Evolutionary conservation across 2,329 filamentous ascomycete species (phyloP).

Genomic region (Epicoccum sorghinum): DNA sequence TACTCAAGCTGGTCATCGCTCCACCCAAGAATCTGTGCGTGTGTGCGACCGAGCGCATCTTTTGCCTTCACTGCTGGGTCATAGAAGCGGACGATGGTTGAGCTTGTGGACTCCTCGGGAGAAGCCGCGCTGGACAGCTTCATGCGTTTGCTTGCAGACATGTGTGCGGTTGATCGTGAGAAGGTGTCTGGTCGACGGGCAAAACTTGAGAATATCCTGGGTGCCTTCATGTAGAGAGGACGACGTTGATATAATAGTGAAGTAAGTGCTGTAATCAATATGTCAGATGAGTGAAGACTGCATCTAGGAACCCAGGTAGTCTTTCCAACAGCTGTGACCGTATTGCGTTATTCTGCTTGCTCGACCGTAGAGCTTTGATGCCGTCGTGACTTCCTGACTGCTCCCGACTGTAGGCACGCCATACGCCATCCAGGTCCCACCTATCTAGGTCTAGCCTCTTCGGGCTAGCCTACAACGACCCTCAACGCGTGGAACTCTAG

Average conservation of each 20-base stretch:
- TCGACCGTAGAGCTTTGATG: too few relatives aligned
- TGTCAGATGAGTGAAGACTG: too few relatives aligned
- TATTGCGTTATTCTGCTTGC: too few relatives aligned
- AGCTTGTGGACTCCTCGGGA: constrained; percentile 1
- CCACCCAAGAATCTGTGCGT: constrained; percentile 57
- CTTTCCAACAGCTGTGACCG: too few relatives aligned
- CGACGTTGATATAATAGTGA: too few relatives aligned
- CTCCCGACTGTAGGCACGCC: too few relatives aligned
- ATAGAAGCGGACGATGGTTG: constrained; percentile 55
- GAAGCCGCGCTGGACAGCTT: constrained; percentile 21
- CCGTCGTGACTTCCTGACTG: too few relatives aligned
- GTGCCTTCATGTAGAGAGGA: background rate
- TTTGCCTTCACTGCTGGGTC: constrained; percentile 42
- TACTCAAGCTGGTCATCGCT: constrained; percentile 51
- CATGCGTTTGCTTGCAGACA: constrained; percentile 22
- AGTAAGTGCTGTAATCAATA: too few relatives aligned
- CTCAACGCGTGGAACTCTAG: background rate
- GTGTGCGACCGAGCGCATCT: constrained; percentile 51
- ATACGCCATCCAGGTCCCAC: too few relatives aligned
- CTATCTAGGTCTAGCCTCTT: background rate
- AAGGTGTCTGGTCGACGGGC: too few relatives aligned
- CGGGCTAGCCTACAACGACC: background rate
- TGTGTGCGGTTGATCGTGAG: background rate
- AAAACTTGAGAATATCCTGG: background rate
- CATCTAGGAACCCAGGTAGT: too few relatives aligned